These are phyloP conservation scores for Eucalyptus fibrosa DNA, from an alignment of 345 rosid species.

Conservation along the genomic window DNA sequence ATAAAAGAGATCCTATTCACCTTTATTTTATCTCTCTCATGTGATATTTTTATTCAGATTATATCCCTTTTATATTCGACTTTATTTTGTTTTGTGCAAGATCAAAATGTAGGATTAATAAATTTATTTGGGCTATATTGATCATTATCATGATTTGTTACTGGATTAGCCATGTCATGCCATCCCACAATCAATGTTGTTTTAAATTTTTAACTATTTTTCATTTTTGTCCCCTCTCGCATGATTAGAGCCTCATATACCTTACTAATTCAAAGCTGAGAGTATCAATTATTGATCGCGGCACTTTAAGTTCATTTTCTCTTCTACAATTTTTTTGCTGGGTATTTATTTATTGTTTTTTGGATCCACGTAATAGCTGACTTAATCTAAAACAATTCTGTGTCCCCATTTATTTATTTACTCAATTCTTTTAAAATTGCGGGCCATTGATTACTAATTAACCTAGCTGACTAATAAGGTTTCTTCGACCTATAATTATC, in stretches of 20 bases:
- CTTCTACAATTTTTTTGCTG: background rate
- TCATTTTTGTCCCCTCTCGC: background rate
- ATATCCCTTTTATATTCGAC: fast-evolving
- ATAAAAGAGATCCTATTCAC: no score
- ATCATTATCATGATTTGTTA: background rate
- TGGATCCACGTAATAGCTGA: background rate
- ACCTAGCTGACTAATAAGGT: background rate
- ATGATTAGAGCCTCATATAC: background rate
- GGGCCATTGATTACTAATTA: background rate
- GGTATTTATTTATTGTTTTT: background rate
- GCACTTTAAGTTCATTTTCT: background rate
- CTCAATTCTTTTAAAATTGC: background rate
- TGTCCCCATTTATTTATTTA: background rate
- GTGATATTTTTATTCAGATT: background rate
- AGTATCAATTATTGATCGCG: background rate
- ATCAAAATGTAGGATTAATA: fast-evolving
- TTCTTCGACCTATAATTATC: background rate
- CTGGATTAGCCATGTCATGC: background rate
- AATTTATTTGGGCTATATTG: fast-evolving
- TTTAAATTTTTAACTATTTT: background rate
- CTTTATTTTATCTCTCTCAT: fast-evolving
- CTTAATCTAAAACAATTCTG: background rate
- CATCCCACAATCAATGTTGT: background rate
- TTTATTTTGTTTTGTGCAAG: fast-evolving
- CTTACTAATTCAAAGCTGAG: background rate